These are phyloP conservation scores for Exutisphaerella laricina DNA, from an alignment of 2,329 filamentous ascomycete genomes.

Conservation along the genomic window DNA sequence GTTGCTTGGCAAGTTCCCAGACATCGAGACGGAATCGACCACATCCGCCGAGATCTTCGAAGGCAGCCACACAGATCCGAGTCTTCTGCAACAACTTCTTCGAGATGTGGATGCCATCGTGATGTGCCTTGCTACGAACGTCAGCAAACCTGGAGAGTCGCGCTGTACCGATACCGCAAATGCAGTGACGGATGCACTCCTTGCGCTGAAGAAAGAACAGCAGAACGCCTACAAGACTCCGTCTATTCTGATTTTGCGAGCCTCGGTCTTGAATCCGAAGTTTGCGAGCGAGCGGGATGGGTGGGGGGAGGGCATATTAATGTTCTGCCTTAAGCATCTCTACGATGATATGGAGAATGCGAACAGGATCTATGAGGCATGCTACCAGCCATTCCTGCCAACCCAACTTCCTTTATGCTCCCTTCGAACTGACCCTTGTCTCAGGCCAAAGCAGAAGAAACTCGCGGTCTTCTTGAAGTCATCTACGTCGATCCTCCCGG, in stretches of 20 bases:
- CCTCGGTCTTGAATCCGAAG: slow-evolving; percentile 10
- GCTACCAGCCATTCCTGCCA: background rate
- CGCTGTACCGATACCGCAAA: slow-evolving; percentile 18
- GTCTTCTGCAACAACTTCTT: slow-evolving; percentile 14
- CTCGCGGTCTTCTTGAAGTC: background rate
- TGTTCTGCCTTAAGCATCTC: background rate
- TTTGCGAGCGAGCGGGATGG: background rate
- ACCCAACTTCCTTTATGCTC: background rate
- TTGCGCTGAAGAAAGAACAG: slow-evolving; percentile 3
- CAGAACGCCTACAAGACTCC: slow-evolving; percentile 10
- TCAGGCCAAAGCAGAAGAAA: background rate
- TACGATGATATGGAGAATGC: slow-evolving; percentile 1
- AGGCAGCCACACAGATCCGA: slow-evolving; percentile 32
- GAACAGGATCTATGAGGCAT: background rate
- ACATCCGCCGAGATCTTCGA: slow-evolving; percentile 34
- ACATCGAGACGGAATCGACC: slow-evolving; percentile 10
- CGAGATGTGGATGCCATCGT: slow-evolving; percentile 24
- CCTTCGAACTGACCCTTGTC: background rate
- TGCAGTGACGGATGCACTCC: slow-evolving; percentile 11
- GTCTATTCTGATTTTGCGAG: slow-evolving; percentile 13
- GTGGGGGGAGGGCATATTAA: background rate
- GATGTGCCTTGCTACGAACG: slow-evolving; percentile 16
- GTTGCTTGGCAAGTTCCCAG: slow-evolving; percentile 19
- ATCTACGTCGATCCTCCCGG: slow-evolving; percentile 17
- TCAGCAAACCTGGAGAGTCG: slow-evolving; percentile 14